Evolutionary conservation across 768 basidiomycete genomes (phyloP), one percentile per base, ranked within the genome.

Genomic region (Phlebiopsis gigantea): DNA sequence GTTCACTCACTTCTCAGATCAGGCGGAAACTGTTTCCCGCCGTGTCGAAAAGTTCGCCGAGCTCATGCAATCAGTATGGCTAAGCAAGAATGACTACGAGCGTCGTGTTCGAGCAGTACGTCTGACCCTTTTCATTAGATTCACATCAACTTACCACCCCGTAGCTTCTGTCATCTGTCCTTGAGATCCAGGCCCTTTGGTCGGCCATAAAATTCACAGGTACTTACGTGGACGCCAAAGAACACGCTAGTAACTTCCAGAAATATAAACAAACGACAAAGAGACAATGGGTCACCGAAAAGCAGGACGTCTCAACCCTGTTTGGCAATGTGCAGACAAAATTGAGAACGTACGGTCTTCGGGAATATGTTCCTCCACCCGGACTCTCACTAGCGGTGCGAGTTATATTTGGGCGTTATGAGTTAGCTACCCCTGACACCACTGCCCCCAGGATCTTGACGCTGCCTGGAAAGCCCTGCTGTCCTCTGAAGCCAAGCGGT

Each of bases 21-120:
- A 97, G 70, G 88, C 91, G 4, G 93, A 98, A 70, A 97, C 93
- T 0, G 93, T 93, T 19, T 89, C 93, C 1, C 83, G 95, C 50
- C 80, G 96, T 9, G 91, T 98, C 0, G 93, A 93, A 69, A 96
- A 96, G 68, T 98, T 98, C 65, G 93, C 93, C 0, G 93, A 97
- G 62, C 81, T 96, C 53, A 93, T 97, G 88, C 91, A 90, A 64
- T 91, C 89, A 2, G 86, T 94, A 9, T 94, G 94, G 93, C 67
- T 84, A 2, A 85, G 84, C 48, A 79, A 82, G 61, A 95, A 94
- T 64, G 95, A 98, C 69, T 99, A 98, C 65, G 95, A 98, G 68
- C 81, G 88, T 19, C 88, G 96, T 30, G 85, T 88, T 51, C 79
- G 81, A 48, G 74, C 82, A 41, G 90, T 93, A 64, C 41, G 79